A percentile compares a stretch with the other conserved stretches of the same genome.
These are phyloP conservation scores for Arabidopsis suecica DNA, from an alignment of 345 rosid genomes.

Conservation along the genomic window DNA sequence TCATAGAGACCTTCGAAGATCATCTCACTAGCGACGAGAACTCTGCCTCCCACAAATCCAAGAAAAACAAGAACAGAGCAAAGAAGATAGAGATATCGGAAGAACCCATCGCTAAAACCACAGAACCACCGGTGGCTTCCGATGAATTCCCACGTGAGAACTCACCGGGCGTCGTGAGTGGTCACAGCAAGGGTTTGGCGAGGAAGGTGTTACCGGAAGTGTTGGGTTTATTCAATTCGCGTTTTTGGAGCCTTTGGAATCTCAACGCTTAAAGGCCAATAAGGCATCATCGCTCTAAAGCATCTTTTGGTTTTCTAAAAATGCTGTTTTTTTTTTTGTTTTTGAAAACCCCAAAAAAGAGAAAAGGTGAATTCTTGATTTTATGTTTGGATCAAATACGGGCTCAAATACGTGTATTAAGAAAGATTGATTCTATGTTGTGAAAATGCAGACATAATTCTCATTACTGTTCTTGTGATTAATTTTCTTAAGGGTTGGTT, in stretches of 20 bases:
- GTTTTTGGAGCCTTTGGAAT: constrained; percentile 87
- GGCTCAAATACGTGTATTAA: no score
- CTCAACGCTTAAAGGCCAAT: constrained; percentile 4
- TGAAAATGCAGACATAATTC: background rate
- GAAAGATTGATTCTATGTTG: no score
- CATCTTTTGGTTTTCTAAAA: no score
- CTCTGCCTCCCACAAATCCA: constrained; percentile 44
- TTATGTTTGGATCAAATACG: no score
- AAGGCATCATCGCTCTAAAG: no score
- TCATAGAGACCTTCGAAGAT: constrained; percentile 84
- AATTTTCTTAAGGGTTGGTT: background rate
- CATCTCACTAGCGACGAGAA: constrained; percentile 54
- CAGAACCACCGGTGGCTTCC: background rate
- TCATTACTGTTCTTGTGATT: background rate
- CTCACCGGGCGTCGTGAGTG: background rate
- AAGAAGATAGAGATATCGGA: constrained; percentile 49
- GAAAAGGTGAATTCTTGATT: no score
- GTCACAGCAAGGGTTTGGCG: constrained; percentile 72
- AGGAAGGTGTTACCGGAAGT: constrained; percentile 96
- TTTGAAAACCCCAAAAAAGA: no score
- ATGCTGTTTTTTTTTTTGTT: no score
- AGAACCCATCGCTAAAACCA: background rate
- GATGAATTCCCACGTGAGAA: background rate
- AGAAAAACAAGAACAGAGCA: constrained; percentile 19
- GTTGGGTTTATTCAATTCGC: constrained; percentile 71